These are phyloP conservation scores for Neurospora sp. DNA, from an alignment of 495 filamentous ascomycete species.

Conservation along the genomic window DNA sequence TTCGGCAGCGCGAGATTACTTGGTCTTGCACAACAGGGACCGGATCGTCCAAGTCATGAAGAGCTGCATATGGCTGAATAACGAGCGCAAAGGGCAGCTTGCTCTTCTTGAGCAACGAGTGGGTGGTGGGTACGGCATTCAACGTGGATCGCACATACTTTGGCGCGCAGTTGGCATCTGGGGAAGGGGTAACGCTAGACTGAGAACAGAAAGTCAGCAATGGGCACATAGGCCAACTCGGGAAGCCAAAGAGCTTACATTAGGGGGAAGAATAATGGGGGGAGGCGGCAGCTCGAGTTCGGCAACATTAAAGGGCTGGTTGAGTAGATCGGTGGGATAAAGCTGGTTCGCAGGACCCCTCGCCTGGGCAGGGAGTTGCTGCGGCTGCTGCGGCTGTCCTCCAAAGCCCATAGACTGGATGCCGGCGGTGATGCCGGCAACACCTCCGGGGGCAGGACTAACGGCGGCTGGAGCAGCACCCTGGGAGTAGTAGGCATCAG, in stretches of 20 bases:
- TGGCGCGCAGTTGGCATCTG: constrained; percentile 81
- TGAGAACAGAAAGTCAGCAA: constrained; percentile 33
- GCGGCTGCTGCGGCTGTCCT: constrained; percentile 41
- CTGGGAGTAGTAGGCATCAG: constrained; percentile 51
- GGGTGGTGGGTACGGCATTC: constrained; percentile 84
- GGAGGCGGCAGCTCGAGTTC: constrained; percentile 90
- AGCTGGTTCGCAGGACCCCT: constrained; percentile 68
- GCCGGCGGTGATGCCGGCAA: constrained; percentile 69
- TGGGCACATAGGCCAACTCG: no score
- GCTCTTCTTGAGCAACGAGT: constrained; percentile 89
- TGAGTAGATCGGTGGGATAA: constrained; percentile 81
- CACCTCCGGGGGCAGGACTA: constrained; percentile 41
- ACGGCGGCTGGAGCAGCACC: constrained; percentile 34
- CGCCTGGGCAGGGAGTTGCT: constrained; percentile 42
- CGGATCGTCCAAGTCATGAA: constrained; percentile 85
- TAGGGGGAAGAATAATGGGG: constrained; percentile 79
- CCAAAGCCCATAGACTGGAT: constrained; percentile 74
- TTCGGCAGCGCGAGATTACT: constrained; percentile 89
- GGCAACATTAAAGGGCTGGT: constrained; percentile 84
- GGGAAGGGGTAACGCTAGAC: constrained; percentile 87
- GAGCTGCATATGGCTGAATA: constrained; percentile 86
- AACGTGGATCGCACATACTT: constrained; percentile 95
- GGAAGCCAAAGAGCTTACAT: constrained; percentile 50
- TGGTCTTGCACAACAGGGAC: constrained; percentile 92
- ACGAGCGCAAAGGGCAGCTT: constrained; percentile 90